Evolutionary conservation across 2,329 filamentous ascomycete species (phyloP).

Genomic region (Falciphora oryzae): DNA sequence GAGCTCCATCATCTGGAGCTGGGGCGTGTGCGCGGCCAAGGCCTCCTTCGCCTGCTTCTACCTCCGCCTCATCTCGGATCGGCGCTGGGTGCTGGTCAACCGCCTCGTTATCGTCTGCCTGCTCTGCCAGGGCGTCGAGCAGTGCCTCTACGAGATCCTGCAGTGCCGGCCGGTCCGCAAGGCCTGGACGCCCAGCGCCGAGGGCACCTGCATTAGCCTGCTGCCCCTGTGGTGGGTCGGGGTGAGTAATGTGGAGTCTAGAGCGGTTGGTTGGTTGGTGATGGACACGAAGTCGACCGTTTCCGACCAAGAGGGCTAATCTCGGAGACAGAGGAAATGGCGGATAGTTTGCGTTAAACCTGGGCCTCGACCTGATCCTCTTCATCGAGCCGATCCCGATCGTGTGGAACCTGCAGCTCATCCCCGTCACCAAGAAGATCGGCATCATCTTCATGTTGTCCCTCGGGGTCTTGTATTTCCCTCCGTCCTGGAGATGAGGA

Average conservation of each 20-base stretch:
- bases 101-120: constrained; percentile 10
- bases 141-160: constrained; percentile 9
- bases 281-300: neutral
- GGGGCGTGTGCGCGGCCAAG: constrained; percentile 11
- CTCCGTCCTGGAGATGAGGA: neutral
- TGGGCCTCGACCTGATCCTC: constrained; percentile 11
- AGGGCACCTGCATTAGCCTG: constrained; percentile 9
- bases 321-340: neutral
- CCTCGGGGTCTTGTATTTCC: constrained; percentile 7
- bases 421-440: constrained; percentile 10
- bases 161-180: constrained; percentile 11
- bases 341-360: constrained; percentile 13
- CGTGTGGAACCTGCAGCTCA: constrained; percentile 14
- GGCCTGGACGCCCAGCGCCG: constrained; percentile 7
- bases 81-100: constrained; percentile 8
- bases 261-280: no score
- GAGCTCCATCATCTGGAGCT: constrained; percentile 10
- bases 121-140: constrained; percentile 12
- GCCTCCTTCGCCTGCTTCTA: constrained; percentile 14
- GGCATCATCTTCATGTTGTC: constrained; percentile 13
- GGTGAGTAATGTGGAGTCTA: neutral
- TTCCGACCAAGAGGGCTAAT: neutral
- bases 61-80: constrained; percentile 12
- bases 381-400: constrained; percentile 15
- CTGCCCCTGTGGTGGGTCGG: constrained; percentile 10